phyloP scores from a whole-genome alignment of 768 basidiomycete genomes.

The Suillus clintonianus region DNA sequence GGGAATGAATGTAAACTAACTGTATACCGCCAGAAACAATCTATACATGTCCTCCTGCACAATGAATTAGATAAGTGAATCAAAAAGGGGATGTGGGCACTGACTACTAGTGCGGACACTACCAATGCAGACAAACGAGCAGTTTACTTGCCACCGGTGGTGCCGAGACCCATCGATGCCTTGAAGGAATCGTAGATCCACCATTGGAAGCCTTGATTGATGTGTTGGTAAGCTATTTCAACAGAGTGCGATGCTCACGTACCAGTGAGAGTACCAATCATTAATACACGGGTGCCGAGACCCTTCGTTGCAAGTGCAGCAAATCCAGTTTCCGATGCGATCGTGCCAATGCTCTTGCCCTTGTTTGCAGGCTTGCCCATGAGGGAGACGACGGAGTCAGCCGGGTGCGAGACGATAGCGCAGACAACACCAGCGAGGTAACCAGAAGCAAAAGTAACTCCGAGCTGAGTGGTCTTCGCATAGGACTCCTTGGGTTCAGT shows the following conservation, averaged over 20 bases:
- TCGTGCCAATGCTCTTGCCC: conserved; percentile 74
- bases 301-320: conserved; percentile 75
- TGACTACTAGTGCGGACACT: not conserved
- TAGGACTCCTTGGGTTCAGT: conserved; percentile 77
- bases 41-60: conserved; percentile 17
- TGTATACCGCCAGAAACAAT: conserved; percentile 7
- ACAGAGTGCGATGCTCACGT: conserved; percentile 8
- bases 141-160: conserved; percentile 83
- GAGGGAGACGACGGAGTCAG: conserved; percentile 89
- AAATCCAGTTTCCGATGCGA: conserved; percentile 71
- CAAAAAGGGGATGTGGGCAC: not conserved
- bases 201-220: conserved; percentile 78
- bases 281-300: conserved; percentile 83
- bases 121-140: not conserved
- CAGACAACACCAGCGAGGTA: conserved; percentile 96
- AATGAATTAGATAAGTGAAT: not conserved
- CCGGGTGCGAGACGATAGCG: conserved; percentile 95
- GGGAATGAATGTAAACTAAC: conserved; percentile 6
- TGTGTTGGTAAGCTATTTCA: not conserved
- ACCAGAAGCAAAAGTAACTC: conserved; percentile 87
- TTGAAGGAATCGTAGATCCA: conserved; percentile 94
- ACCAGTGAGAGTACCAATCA: conserved; percentile 69
- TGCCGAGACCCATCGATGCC: conserved; percentile 79
- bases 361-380: conserved; percentile 89
- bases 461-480: conserved; percentile 82